Percentiles rank a stretch among this genome's conserved stretches.
phyloP scores from a whole-genome alignment of 1,284 basidiomycete genomes.

The Ceratobasidium sp. region DNA sequence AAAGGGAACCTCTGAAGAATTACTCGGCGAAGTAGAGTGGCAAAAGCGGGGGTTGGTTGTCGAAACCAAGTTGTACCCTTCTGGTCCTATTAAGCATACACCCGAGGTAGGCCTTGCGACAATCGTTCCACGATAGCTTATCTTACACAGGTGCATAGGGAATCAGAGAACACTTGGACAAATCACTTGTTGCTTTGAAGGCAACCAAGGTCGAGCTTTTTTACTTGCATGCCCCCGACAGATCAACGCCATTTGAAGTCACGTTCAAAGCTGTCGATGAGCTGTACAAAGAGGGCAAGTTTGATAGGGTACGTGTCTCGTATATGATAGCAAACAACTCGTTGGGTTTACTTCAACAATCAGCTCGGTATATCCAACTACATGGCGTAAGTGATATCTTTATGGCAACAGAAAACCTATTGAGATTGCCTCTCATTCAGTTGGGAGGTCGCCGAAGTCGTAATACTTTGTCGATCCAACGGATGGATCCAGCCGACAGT shows the following conservation, averaged over 20 bases:
- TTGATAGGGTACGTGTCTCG: conserved; percentile 43
- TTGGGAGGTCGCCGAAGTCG: conserved; percentile 61
- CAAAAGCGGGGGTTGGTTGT: conserved; percentile 45
- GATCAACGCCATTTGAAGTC: conserved; percentile 57
- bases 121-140: conserved; percentile 42
- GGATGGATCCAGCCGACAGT: conserved; percentile 61
- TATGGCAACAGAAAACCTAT: background rate
- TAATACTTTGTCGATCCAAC: conserved; percentile 59
- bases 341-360: conserved; percentile 45
- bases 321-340: too few species aligned
- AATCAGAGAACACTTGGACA: conserved; percentile 53
- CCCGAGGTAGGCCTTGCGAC: conserved; percentile 51
- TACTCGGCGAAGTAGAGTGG: conserved; percentile 42
- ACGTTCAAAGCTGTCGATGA: conserved; percentile 56
- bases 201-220: conserved; percentile 53
- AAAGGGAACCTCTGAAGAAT: conserved; percentile 61
- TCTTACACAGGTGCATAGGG: conserved; percentile 2
- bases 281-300: conserved; percentile 56
- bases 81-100: conserved; percentile 58
- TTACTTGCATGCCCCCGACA: conserved; percentile 60
- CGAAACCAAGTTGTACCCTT: conserved; percentile 57
- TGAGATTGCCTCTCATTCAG: conserved; percentile 2
- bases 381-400: conserved; percentile 51
- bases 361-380: conserved; percentile 61
- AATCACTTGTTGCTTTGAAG: conserved; percentile 52